Evolutionary conservation across 495 filamentous ascomycete species (phyloP).

Genomic region (Bryoglossum gracile): DNA sequence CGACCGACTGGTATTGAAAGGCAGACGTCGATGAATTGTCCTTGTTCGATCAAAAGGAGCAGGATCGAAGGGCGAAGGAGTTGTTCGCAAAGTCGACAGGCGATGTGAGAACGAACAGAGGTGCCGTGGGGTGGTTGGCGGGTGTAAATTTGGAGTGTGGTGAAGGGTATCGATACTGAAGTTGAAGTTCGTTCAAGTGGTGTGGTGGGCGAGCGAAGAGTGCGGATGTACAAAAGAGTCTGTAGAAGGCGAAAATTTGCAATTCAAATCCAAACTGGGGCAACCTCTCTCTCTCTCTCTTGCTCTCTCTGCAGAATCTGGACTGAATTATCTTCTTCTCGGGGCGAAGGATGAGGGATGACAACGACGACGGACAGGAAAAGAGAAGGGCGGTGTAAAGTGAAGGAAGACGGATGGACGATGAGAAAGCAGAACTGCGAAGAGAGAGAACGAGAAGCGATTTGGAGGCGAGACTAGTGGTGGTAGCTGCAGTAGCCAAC

Average conservation of each 20-base stretch:
- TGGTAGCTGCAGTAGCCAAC: too few species aligned
- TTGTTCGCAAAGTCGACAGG: neutral
- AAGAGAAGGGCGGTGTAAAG: constrained; percentile 20
- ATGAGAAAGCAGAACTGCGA: neutral
- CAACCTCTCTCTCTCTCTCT: too few species aligned
- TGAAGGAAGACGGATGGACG: neutral
- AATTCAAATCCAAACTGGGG: constrained; percentile 9
- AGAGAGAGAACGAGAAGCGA: constrained; percentile 3
- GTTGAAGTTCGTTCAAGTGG: too few species aligned
- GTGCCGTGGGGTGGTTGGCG: too few species aligned
- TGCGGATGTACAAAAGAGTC: neutral
- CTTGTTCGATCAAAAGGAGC: neutral
- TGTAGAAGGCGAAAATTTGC: constrained; percentile 3
- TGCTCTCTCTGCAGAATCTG: too few species aligned
- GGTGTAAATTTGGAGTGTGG: too few species aligned
- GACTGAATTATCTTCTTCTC: too few species aligned
- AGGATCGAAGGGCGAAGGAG: neutral
- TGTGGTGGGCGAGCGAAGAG: neutral
- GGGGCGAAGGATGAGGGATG: constrained; percentile 6
- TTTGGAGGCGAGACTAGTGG: too few species aligned
- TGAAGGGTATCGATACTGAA: neutral
- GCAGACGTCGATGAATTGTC: neutral
- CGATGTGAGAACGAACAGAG: neutral
- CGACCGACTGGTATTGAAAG: constrained; percentile 14
- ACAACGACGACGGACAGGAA: constrained; percentile 15